Conservation (phyloP, 140 eudicot genomes). For the Stevia rebaudiana region DNA sequence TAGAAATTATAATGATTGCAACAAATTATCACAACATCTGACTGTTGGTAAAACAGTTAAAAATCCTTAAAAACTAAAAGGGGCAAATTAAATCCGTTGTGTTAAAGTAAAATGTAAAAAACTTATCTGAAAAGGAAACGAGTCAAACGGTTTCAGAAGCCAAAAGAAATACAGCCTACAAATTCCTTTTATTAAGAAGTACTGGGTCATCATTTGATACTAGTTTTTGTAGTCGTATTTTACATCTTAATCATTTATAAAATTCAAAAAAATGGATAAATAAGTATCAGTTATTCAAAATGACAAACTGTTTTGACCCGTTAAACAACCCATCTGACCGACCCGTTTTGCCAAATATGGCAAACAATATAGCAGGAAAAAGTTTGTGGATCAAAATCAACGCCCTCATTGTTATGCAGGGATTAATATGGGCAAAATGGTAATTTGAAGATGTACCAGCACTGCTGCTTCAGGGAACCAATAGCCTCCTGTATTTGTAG, state of each 20-base stretch:
- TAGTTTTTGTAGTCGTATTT: neutral
- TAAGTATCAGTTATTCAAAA: neutral
- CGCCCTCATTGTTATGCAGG: no score
- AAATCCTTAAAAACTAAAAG: no score
- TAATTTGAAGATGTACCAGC: slow-evolving; percentile 50
- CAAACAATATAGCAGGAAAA: neutral
- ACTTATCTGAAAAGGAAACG: neutral
- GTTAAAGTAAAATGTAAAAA: no score
- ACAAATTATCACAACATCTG: no score
- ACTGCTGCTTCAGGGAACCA: slow-evolving; percentile 35
- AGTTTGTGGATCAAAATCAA: neutral
- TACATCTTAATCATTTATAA: neutral
- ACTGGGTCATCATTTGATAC: neutral
- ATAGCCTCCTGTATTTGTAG: slow-evolving; percentile 46
- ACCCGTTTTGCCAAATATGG: neutral
- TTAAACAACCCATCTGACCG: neutral
- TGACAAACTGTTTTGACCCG: neutral
- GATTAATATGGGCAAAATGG: neutral
- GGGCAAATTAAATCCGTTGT: no score
- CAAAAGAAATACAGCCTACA: neutral
- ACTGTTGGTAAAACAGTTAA: no score
- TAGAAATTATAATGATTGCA: neutral
- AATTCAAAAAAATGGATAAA: neutral
- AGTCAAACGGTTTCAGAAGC: neutral
- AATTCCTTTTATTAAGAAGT: neutral